These are phyloP conservation scores for Meyerozyma smithsonii DNA, from an alignment of 1,139 yeast genomes.

Conservation along the genomic window DNA sequence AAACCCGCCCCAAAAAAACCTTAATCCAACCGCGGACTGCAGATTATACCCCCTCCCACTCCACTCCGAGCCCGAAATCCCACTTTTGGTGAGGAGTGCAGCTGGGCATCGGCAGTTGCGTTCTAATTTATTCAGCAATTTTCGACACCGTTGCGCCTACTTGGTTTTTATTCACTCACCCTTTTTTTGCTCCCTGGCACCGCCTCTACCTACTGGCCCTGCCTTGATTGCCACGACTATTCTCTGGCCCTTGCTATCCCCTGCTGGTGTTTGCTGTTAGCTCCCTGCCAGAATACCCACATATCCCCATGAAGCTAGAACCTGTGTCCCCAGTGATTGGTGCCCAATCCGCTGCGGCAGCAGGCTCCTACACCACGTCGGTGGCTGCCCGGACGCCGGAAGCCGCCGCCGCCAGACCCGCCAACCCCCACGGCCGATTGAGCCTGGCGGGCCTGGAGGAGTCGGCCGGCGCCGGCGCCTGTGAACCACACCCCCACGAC, in stretches of 20 bases:
- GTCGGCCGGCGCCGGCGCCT: too few relatives aligned
- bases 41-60: constrained; percentile 2
- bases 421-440: too few relatives aligned
- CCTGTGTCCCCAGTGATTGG: not conserved
- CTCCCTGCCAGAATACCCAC: too few relatives aligned
- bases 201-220: not conserved
- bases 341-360: not conserved
- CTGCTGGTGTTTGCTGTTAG: not conserved
- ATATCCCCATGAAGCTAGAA: not conserved
- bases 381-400: too few relatives aligned
- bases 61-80: constrained; percentile 3
- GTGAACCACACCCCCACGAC: too few relatives aligned
- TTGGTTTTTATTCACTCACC: not conserved
- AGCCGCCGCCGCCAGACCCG: too few relatives aligned
- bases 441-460: too few relatives aligned
- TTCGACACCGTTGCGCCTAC: not conserved
- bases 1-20: not conserved
- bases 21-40: not conserved
- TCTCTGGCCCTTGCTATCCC: not conserved
- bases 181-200: not conserved
- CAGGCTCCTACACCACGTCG: not conserved
- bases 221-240: not conserved
- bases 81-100: constrained; percentile 3
- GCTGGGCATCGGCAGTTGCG: constrained; percentile 3
- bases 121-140: not conserved